Conservation (phyloP, 2,329 filamentous ascomycete genomes). For the Neodidymelliopsis sp. region DNA sequence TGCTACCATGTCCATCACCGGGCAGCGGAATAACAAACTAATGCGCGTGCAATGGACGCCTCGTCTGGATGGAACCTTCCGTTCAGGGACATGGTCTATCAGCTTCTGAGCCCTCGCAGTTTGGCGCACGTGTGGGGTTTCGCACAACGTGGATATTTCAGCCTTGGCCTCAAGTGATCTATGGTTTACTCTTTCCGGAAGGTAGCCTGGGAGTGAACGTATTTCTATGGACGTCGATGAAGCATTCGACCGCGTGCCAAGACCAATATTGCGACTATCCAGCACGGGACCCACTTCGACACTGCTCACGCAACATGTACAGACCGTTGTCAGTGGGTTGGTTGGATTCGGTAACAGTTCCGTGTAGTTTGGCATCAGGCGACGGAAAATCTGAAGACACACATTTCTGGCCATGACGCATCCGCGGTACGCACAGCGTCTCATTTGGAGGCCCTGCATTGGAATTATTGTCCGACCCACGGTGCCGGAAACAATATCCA, state of each 20-base stretch:
- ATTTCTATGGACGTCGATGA: slow-evolving; percentile 1
- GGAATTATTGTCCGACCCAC: slow-evolving; percentile 19
- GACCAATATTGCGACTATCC: slow-evolving; percentile 5
- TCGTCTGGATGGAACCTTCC: slow-evolving; percentile 20
- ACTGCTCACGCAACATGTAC: slow-evolving; percentile 11
- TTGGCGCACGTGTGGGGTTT: slow-evolving; percentile 11
- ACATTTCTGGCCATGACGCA: slow-evolving; percentile 10
- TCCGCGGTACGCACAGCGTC: not conserved
- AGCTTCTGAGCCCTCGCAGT: slow-evolving; percentile 1
- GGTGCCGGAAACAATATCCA: slow-evolving; percentile 10
- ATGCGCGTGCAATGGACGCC: slow-evolving; percentile 21
- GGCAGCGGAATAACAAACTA: slow-evolving; percentile 19
- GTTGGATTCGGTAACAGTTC: slow-evolving; percentile 3
- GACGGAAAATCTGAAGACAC: slow-evolving; percentile 10
- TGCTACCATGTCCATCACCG: slow-evolving; percentile 9
- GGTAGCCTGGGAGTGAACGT: slow-evolving; percentile 1
- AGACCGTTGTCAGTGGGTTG: not conserved
- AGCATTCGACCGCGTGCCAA: slow-evolving; percentile 11
- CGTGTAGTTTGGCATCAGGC: slow-evolving; percentile 8
- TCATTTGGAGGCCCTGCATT: slow-evolving; percentile 13
- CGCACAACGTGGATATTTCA: slow-evolving; percentile 8
- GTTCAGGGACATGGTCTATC: slow-evolving; percentile 18
- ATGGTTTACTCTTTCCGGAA: slow-evolving; percentile 14
- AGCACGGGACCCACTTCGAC: slow-evolving; percentile 8
- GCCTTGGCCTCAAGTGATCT: slow-evolving; percentile 1